These are phyloP conservation scores for Teunomyces funiuensis DNA, from an alignment of 805 yeast species.

Conservation along the genomic window DNA sequence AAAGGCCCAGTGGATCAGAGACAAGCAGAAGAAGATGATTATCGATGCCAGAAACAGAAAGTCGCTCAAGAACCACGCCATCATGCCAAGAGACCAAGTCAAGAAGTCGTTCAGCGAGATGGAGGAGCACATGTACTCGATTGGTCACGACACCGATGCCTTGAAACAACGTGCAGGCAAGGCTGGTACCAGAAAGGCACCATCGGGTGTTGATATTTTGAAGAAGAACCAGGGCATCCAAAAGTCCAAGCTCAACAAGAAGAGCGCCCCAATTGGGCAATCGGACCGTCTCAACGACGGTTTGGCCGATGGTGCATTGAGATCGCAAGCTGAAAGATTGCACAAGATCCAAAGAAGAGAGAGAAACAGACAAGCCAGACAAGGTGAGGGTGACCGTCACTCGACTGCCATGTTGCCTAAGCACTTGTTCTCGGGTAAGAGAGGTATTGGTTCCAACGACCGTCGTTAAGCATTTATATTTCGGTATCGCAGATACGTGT, in stretches of 20 bases:
- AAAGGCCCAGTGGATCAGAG: slow-evolving; percentile 94
- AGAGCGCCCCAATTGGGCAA: slow-evolving; percentile 55
- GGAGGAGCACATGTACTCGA: slow-evolving; percentile 85
- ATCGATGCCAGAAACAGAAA: slow-evolving; percentile 84
- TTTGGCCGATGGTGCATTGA: slow-evolving; percentile 73
- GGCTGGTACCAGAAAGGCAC: slow-evolving; percentile 39
- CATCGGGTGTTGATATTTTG: slow-evolving; percentile 79
- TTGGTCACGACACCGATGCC: slow-evolving; percentile 82
- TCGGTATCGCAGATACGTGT: slow-evolving; percentile 3
- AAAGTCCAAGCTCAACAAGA: slow-evolving; percentile 43
- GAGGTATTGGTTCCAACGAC: slow-evolving; percentile 92
- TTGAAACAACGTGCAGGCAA: slow-evolving; percentile 50
- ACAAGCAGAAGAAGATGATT: slow-evolving; percentile 91
- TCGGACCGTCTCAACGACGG: slow-evolving; percentile 85
- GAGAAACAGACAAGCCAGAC: slow-evolving; percentile 87
- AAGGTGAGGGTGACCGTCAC: slow-evolving; percentile 96
- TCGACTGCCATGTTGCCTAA: slow-evolving; percentile 81
- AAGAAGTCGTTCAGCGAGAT: slow-evolving; percentile 72
- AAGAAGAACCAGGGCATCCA: slow-evolving; percentile 51
- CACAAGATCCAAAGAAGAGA: slow-evolving; percentile 89
- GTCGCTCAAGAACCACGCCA: slow-evolving; percentile 79
- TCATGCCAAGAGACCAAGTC: slow-evolving; percentile 87
- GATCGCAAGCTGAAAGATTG: slow-evolving; percentile 83
- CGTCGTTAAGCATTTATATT: slow-evolving; percentile 58
- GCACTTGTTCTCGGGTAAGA: slow-evolving; percentile 94